A percentile compares a stretch with the other conserved stretches of the same genome.
Conservation (phyloP, 2,329 filamentous ascomycete species). For the Beauveria pseudobassiana region DNA sequence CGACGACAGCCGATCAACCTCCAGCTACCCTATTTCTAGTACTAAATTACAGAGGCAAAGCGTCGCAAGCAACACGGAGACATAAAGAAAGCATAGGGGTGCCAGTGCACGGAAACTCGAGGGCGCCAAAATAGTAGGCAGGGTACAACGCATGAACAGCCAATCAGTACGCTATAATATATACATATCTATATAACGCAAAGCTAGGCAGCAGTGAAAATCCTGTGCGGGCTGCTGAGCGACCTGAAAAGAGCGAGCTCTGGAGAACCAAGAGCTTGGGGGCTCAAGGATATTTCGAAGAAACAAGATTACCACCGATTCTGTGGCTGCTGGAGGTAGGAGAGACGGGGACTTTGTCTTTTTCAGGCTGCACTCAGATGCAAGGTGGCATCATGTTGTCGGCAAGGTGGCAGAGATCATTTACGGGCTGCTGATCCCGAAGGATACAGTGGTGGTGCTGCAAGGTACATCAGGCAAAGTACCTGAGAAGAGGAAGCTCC, state of each 20-base stretch:
- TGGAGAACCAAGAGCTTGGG: not conserved
- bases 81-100: not conserved
- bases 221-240: not conserved
- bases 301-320: not conserved
- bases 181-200: not conserved
- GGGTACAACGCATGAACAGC: not conserved
- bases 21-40: not conserved
- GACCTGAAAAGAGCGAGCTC: not conserved
- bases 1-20: not conserved
- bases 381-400: not conserved
- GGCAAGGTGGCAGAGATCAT: not conserved
- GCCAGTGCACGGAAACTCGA: not conserved
- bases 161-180: not conserved
- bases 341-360: not conserved
- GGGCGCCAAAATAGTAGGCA: not conserved
- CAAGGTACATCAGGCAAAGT: not conserved
- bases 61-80: not conserved
- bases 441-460: not conserved
- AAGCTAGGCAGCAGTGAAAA: conserved; percentile 1
- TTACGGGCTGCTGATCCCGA: not conserved
- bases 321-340: not conserved
- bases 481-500: not conserved
- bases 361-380: not conserved
- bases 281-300: not conserved
- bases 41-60: not conserved